Conservation (phyloP, 305 asterid genomes). For the Solanum hybrid region DNA sequence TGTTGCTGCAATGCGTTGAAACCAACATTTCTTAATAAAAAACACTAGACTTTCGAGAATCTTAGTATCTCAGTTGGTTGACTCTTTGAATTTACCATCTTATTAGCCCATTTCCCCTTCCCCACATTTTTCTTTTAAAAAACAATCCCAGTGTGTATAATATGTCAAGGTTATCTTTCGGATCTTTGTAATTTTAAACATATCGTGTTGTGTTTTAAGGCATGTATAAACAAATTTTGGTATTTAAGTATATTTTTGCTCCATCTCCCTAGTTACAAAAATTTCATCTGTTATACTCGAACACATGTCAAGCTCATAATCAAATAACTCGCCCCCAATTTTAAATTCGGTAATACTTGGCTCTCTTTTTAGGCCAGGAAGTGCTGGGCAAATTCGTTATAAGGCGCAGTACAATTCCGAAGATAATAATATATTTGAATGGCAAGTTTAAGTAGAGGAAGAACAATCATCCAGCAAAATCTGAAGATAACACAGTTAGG, state of each 20-base stretch:
- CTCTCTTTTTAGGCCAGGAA: not conserved
- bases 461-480: constrained; percentile 18
- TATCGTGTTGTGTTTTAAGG: not conserved
- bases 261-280: not conserved
- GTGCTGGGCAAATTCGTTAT: not conserved
- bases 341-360: not conserved
- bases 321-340: not conserved
- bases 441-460: constrained; percentile 8
- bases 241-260: not conserved
- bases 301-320: not conserved
- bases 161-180: not conserved
- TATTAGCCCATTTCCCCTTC: not conserved
- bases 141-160: not conserved
- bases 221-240: not conserved
- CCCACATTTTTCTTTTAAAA: not conserved
- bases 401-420: not conserved
- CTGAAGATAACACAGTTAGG: constrained; percentile 22
- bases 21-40: not conserved
- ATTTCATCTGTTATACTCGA: not conserved
- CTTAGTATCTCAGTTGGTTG: not conserved
- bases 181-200: not conserved
- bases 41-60: not conserved
- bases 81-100: not conserved
- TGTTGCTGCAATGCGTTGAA: constrained; percentile 5
- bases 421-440: not conserved